A percentile compares a stretch with the other conserved stretches of the same genome.
These are phyloP conservation scores for Vitis rotundifolia DNA, from an alignment of 164 flowering plant genomes.

Conservation along the genomic window DNA sequence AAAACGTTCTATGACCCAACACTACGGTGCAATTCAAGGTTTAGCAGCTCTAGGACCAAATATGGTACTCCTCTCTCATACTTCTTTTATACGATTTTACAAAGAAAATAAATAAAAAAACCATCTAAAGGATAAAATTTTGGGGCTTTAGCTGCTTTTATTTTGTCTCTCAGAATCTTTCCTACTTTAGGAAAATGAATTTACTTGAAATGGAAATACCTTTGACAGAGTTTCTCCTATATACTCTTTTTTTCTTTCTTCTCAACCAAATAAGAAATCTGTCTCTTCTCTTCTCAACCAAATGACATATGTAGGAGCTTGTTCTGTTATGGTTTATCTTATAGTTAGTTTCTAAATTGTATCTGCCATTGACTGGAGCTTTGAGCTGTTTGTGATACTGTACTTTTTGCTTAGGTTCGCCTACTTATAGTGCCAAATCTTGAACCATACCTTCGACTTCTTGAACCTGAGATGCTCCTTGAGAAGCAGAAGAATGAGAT, in stretches of 20 bases:
- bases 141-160: not conserved
- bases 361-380: not conserved
- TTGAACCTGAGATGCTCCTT: constrained; percentile 83
- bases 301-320: not conserved
- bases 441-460: constrained; percentile 71
- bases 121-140: not conserved
- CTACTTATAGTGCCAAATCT: constrained; percentile 85
- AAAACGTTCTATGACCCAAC: constrained; percentile 75
- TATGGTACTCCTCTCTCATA: constrained; percentile 61
- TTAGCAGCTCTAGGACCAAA: constrained; percentile 83
- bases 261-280: not conserved
- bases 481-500: constrained; percentile 88
- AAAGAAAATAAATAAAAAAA: not conserved
- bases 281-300: not conserved
- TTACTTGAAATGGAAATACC: not conserved
- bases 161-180: not conserved
- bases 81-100: not conserved
- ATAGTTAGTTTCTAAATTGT: not conserved
- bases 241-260: not conserved
- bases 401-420: constrained; percentile 52
- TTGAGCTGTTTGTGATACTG: constrained; percentile 6
- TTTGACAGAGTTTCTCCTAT: not conserved
- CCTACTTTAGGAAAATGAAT: not conserved
- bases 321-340: not conserved
- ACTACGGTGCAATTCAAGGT: constrained; percentile 97